These are phyloP conservation scores for Fusarium nurragi DNA, from an alignment of 2,329 filamentous ascomycete genomes.

Conservation along the genomic window DNA sequence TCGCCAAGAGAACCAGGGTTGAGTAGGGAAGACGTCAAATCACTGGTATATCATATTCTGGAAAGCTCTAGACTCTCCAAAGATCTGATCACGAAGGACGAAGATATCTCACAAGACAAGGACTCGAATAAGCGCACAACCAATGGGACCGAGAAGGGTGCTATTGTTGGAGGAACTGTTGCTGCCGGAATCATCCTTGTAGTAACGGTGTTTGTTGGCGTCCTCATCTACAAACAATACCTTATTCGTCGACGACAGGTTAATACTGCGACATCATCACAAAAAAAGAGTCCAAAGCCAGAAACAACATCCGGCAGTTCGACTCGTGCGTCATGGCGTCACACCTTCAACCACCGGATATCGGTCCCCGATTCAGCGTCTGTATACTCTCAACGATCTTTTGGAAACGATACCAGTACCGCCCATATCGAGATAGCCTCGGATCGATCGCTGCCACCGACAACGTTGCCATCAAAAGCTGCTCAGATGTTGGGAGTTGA, in stretches of 20 bases:
- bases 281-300: neutral
- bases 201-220: slow-evolving; percentile 29
- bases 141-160: slow-evolving; percentile 13
- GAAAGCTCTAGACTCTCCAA: neutral
- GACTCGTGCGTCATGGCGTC: slow-evolving; percentile 5
- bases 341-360: slow-evolving; percentile 28
- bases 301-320: neutral
- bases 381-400: slow-evolving; percentile 29
- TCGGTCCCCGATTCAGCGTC: slow-evolving; percentile 19
- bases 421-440: neutral
- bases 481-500: slow-evolving; percentile 28
- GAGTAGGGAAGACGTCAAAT: slow-evolving; percentile 9
- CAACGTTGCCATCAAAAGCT: slow-evolving; percentile 24
- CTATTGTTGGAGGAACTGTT: slow-evolving; percentile 36
- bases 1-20: neutral
- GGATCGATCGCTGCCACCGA: neutral
- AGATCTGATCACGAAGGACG: neutral
- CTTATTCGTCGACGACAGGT: neutral
- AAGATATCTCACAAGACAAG: neutral
- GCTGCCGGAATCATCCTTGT: slow-evolving; percentile 29
- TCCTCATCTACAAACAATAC: slow-evolving; percentile 28
- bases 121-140: neutral
- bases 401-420: slow-evolving; percentile 13
- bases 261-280: neutral
- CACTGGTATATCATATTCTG: neutral